phyloP scores from a whole-genome alignment of 306 rosid genomes.

The Corylus avellana region DNA sequence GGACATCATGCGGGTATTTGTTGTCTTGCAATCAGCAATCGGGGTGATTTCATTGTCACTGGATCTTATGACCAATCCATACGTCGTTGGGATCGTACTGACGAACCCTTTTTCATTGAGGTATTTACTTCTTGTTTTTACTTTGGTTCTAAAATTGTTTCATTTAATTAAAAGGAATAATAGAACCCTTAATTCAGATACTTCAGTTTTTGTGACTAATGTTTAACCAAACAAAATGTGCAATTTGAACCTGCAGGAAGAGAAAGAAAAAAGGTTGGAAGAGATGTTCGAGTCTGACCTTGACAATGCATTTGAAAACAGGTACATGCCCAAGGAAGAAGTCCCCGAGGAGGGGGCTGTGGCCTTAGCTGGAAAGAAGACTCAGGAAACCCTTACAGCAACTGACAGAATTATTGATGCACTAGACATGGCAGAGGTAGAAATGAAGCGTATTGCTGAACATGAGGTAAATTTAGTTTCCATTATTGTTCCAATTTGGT shows the following conservation, averaged over 20 bases:
- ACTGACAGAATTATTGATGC: conserved; percentile 82
- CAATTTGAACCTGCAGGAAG: conserved; percentile 73
- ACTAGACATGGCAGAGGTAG: conserved; percentile 77
- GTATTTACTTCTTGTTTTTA: conserved; percentile 41
- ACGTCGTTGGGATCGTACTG: conserved; percentile 98
- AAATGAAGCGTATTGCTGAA: conserved; percentile 57
- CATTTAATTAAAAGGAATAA: conserved; percentile 11
- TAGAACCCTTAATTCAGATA: conserved; percentile 4
- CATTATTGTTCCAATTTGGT: background rate
- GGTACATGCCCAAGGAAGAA: conserved; percentile 63
- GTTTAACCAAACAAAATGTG: conserved; percentile 10
- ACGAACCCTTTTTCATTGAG: conserved; percentile 95
- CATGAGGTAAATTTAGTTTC: conserved; percentile 53
- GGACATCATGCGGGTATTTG: conserved; percentile 95
- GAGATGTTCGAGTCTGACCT: conserved; percentile 80
- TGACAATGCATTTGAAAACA: conserved; percentile 70
- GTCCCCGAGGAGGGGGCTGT: conserved; percentile 96
- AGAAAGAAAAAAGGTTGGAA: conserved; percentile 89
- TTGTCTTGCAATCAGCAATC: conserved; percentile 86
- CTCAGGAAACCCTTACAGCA: conserved; percentile 89
- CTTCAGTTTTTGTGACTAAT: conserved; percentile 11
- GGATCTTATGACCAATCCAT: conserved; percentile 96
- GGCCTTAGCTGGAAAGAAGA: conserved; percentile 82
- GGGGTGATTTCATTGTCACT: conserved; percentile 88
- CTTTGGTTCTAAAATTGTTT: conserved; percentile 7